A percentile compares a stretch with the other conserved stretches of the same genome.
These are phyloP conservation scores for Solanum lignicaule DNA, from an alignment of 257 asterid species.

Conservation along the genomic window DNA sequence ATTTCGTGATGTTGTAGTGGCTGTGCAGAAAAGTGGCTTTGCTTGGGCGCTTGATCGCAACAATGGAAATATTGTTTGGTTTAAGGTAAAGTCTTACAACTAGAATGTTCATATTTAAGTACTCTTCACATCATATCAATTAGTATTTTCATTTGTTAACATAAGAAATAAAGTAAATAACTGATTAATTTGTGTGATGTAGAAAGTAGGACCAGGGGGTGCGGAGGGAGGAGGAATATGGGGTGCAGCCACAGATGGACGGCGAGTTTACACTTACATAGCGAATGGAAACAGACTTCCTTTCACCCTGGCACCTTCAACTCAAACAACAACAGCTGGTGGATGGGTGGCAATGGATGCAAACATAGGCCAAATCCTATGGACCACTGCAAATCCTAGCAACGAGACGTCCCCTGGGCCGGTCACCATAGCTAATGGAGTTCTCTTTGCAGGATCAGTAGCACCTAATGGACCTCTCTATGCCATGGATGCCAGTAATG, in stretches of 20 bases:
- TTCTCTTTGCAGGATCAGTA: constrained; percentile 55
- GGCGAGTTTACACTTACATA: constrained; percentile 53
- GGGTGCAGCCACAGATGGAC: constrained; percentile 74
- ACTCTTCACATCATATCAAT: neutral
- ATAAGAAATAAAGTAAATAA: neutral
- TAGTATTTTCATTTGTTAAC: neutral
- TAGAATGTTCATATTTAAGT: neutral
- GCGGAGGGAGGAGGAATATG: constrained; percentile 66
- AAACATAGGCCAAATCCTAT: constrained; percentile 45
- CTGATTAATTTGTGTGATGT: neutral
- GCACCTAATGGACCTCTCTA: constrained; percentile 61
- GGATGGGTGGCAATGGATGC: constrained; percentile 85
- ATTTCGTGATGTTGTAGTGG: constrained; percentile 48
- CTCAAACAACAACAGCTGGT: constrained; percentile 43
- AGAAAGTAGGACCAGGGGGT: constrained; percentile 70
- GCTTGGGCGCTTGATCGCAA: constrained; percentile 63
- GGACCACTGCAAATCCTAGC: constrained; percentile 81
- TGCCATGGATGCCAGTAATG: constrained; percentile 60
- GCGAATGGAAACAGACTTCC: constrained; percentile 28
- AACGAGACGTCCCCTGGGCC: constrained; percentile 57
- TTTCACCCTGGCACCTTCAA: constrained; percentile 45
- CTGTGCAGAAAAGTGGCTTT: constrained; percentile 64
- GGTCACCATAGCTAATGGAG: constrained; percentile 49
- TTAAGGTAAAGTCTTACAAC: constrained; percentile 14
- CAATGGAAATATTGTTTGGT: constrained; percentile 44